Conservation (phyloP, 2,329 filamentous ascomycete species). For the Chalaropsis ovoidea region DNA sequence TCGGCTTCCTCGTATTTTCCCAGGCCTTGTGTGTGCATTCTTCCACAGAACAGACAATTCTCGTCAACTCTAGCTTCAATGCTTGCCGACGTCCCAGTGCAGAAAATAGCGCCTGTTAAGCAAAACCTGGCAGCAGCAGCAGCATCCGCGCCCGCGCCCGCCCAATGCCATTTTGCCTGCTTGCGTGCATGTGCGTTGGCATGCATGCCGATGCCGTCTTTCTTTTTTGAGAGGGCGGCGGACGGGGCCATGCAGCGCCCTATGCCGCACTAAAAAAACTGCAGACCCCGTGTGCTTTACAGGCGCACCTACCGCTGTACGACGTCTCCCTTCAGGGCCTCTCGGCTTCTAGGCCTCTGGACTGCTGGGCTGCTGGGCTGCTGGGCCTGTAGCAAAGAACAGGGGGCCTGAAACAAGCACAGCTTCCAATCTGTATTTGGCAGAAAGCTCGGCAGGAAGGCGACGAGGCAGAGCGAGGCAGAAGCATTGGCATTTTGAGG, state of each 20-base stretch:
- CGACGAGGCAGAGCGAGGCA: no score
- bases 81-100: not conserved
- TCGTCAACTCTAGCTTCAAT: not conserved
- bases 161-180: not conserved
- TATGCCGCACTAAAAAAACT: no score
- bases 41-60: not conserved
- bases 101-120: conserved; percentile 4
- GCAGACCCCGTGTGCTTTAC: no score
- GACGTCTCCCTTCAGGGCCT: not conserved
- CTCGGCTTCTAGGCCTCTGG: not conserved
- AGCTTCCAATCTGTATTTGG: not conserved
- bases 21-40: no score
- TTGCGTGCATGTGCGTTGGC: no score
- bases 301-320: not conserved
- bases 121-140: not conserved
- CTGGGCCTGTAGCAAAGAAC: not conserved
- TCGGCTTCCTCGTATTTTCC: no score
- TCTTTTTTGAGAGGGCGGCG: not conserved
- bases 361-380: no score
- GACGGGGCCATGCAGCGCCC: not conserved
- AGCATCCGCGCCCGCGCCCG: no score
- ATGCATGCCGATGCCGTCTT: no score
- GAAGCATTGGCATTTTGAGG: not conserved
- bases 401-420: conserved; percentile 1
- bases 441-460: not conserved